Conservation (phyloP, 2,329 filamentous ascomycete genomes). For the Fusarium chlamydosporum region DNA sequence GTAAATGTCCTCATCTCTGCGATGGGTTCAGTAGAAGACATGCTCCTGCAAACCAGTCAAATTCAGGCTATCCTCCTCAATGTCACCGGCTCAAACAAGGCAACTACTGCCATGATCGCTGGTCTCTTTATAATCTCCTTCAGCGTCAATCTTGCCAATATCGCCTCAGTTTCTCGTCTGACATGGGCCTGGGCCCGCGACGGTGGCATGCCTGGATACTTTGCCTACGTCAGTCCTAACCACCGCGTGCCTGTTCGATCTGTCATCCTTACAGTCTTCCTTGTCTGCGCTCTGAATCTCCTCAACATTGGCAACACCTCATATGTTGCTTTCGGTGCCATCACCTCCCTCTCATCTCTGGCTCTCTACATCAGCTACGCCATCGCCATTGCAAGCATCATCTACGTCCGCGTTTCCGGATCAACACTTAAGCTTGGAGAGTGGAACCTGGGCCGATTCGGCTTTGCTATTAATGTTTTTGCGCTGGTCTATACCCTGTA, state of each 20-base stretch:
- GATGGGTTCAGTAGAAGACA: constrained; percentile 48
- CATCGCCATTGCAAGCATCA: constrained; percentile 46
- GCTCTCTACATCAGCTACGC: constrained; percentile 49
- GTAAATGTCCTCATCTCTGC: constrained; percentile 48
- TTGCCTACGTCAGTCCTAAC: constrained; percentile 46
- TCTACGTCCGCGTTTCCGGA: constrained; percentile 37
- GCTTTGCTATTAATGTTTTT: constrained; percentile 40
- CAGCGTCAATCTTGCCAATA: constrained; percentile 47
- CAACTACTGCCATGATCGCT: constrained; percentile 46
- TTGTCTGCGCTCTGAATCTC: constrained; percentile 47
- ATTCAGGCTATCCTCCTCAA: constrained; percentile 44
- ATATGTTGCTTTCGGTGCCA: constrained; percentile 48
- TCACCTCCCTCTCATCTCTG: constrained; percentile 45
- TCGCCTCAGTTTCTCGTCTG: constrained; percentile 46
- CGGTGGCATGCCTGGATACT: constrained; percentile 46
- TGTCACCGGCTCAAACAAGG: constrained; percentile 41
- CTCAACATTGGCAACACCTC: constrained; percentile 48
- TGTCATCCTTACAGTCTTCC: constrained; percentile 45
- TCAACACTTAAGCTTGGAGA: constrained; percentile 43
- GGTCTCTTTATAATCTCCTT: constrained; percentile 48
- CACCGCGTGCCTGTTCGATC: constrained; percentile 46
- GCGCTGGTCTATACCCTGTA: constrained; percentile 47
- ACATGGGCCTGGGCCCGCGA: constrained; percentile 50
- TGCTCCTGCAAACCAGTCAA: constrained; percentile 41
- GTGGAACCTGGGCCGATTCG: constrained; percentile 45